Evolutionary conservation across 139 green algal genomes (phyloP).

Genomic region (Edaphochlamys debaryana): DNA sequence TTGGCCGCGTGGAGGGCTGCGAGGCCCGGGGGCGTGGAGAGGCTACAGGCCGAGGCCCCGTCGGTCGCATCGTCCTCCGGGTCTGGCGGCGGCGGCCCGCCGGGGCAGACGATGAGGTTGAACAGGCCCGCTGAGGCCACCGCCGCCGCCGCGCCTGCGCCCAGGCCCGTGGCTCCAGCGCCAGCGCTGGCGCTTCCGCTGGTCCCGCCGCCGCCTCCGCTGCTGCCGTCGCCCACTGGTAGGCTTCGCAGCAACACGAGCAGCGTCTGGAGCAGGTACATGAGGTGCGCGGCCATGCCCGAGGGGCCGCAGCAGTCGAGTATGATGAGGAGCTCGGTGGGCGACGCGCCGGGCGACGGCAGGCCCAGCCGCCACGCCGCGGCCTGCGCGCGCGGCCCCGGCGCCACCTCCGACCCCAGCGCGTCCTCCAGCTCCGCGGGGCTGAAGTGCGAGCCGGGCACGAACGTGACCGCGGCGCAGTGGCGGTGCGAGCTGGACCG

Average conservation of each 20-base stretch:
- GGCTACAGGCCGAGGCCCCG: no score
- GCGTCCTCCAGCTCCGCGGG: slow-evolving; percentile 18
- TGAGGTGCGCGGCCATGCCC: slow-evolving; percentile 23
- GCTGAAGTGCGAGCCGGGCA: slow-evolving; percentile 18
- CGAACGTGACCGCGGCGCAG: slow-evolving; percentile 19
- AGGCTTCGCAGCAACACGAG: slow-evolving; percentile 17
- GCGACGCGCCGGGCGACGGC: neutral
- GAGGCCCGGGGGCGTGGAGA: neutral
- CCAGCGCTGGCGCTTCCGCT: neutral
- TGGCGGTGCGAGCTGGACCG: neutral
- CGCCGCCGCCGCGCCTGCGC: neutral
- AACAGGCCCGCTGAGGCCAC: slow-evolving; percentile 5
- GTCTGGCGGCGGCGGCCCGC: neutral
- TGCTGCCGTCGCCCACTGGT: neutral
- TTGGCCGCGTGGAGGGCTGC: neutral
- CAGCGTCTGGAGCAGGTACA: slow-evolving; percentile 36
- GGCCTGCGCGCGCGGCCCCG: slow-evolving; percentile 16
- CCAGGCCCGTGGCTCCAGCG: neutral
- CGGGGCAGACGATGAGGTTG: slow-evolving; percentile 14
- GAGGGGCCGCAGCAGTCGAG: slow-evolving; percentile 15
- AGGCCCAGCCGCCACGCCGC: neutral
- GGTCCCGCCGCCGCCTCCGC: neutral
- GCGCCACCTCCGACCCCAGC: slow-evolving; percentile 3
- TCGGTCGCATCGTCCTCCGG: neutral
- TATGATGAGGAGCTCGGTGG: slow-evolving; percentile 1